phyloP scores from a whole-genome alignment of 441 rosid species.

The Pelargonium citronellum region DNA sequence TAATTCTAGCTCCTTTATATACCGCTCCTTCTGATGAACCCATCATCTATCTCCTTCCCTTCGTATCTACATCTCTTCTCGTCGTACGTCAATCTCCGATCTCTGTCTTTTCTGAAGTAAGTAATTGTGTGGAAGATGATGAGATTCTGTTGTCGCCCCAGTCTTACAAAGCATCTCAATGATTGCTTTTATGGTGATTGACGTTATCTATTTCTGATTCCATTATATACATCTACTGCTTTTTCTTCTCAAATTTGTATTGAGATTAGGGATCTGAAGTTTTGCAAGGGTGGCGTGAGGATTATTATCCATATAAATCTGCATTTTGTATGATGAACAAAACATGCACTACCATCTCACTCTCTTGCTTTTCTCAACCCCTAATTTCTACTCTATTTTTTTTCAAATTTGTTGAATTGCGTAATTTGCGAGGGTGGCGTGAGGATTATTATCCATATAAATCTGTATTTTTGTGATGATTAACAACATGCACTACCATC shows the following conservation, averaged over 20 bases:
- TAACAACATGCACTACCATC: conserved; percentile 28
- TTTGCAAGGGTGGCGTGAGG: conserved; percentile 11
- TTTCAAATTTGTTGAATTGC: no score
- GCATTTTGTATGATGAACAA: conserved; percentile 17
- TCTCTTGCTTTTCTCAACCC: conserved; percentile 12
- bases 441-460: conserved; percentile 12
- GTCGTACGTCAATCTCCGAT: no score
- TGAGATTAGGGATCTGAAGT: neutral
- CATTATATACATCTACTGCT: neutral
- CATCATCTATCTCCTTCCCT: no score
- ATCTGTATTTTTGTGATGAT: conserved; percentile 19
- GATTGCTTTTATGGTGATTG: conserved; percentile 24
- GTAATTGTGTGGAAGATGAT: conserved; percentile 16
- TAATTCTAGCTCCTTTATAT: no score
- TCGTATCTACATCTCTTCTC: no score
- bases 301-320: conserved; percentile 8
- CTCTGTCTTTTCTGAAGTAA: no score
- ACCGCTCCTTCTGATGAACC: no score
- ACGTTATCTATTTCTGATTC: conserved; percentile 18
- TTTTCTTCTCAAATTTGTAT: neutral
- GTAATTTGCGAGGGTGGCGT: neutral
- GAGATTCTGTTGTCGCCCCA: conserved; percentile 28
- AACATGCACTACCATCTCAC: conserved; percentile 31
- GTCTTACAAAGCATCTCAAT: conserved; percentile 21
- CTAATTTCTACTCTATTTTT: no score